phyloP scores from a whole-genome alignment of 805 yeast species.

The Candida parachauliodes region DNA sequence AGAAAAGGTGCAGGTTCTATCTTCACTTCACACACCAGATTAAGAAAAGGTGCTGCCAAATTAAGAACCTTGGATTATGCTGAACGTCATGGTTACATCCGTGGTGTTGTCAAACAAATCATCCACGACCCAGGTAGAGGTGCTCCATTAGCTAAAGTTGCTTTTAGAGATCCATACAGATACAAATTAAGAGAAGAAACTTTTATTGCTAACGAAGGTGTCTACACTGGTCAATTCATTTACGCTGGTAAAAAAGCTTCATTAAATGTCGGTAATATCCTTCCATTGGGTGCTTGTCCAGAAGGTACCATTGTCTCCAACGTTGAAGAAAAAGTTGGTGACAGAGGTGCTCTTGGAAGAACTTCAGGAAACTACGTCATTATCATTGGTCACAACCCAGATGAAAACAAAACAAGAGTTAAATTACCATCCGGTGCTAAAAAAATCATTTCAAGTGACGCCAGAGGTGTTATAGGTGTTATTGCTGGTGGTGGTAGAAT shows the following conservation, averaged over 20 bases:
- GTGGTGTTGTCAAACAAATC: constrained; percentile 98
- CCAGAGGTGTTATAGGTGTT: constrained; percentile 99
- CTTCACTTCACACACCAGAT: constrained; percentile 99
- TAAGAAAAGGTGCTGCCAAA: constrained; percentile 99
- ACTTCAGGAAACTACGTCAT: constrained; percentile 99
- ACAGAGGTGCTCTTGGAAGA: constrained; percentile 99
- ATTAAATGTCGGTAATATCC: constrained; percentile 92
- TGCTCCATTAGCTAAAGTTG: constrained; percentile 99
- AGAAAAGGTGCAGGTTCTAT: constrained; percentile 99
- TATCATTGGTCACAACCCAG: constrained; percentile 98
- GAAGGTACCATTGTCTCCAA: constrained; percentile 99
- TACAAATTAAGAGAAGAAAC: constrained; percentile 97
- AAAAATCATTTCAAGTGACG: constrained; percentile 91
- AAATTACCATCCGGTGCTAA: constrained; percentile 99
- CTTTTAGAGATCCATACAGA: constrained; percentile 99
- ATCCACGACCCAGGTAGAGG: constrained; percentile 99
- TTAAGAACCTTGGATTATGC: constrained; percentile 98
- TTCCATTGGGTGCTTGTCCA: constrained; percentile 96
- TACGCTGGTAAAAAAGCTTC: constrained; percentile 99
- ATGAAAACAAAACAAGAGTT: constrained; percentile 98
- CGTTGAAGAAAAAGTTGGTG: constrained; percentile 98
- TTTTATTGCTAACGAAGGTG: constrained; percentile 99
- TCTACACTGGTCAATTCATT: constrained; percentile 98
- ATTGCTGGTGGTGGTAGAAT: constrained; percentile 99
- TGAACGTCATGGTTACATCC: constrained; percentile 99